Conservation (phyloP, 352 stramenopile species). For the Phytopythium cucurbitacearum region DNA sequence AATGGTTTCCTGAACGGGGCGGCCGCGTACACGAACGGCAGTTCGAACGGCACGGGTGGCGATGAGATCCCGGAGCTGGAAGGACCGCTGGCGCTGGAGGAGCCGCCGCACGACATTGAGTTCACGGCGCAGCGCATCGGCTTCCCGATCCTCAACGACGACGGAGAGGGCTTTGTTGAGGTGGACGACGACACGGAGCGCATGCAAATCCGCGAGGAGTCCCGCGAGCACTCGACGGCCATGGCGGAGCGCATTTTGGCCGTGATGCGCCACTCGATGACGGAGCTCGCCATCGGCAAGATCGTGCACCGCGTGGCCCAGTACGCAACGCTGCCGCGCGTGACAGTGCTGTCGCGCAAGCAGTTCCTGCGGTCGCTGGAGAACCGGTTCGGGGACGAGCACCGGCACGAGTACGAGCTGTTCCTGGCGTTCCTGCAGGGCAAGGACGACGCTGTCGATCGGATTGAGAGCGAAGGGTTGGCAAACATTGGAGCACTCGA, state of each 20-base stretch:
- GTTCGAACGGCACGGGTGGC: slow-evolving; percentile 5
- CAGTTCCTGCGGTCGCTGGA: slow-evolving; percentile 78
- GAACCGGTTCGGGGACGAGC: slow-evolving; percentile 47
- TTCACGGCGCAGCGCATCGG: slow-evolving; percentile 75
- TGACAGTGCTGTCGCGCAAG: slow-evolving; percentile 68
- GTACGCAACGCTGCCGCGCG: slow-evolving; percentile 72
- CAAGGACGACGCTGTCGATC: slow-evolving; percentile 62
- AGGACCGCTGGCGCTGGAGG: not conserved
- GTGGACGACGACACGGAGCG: slow-evolving; percentile 2
- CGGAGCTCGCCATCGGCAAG: slow-evolving; percentile 75
- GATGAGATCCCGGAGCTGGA: not conserved
- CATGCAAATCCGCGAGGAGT: slow-evolving; percentile 59
- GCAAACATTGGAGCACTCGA: slow-evolving; percentile 6
- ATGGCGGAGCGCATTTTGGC: slow-evolving; percentile 80
- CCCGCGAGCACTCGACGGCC: slow-evolving; percentile 46
- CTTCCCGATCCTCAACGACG: slow-evolving; percentile 54
- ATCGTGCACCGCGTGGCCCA: slow-evolving; percentile 78
- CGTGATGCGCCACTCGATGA: slow-evolving; percentile 80
- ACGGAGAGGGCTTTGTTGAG: slow-evolving; percentile 19
- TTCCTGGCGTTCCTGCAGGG: slow-evolving; percentile 75
- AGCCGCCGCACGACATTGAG: slow-evolving; percentile 45
- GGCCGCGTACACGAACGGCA: slow-evolving; percentile 5
- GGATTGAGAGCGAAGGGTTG: slow-evolving; percentile 42
- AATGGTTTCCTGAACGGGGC: slow-evolving; percentile 14
- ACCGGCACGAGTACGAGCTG: slow-evolving; percentile 60